These are phyloP conservation scores for Neurospora africana DNA, from an alignment of 495 filamentous ascomycete species.

Conservation along the genomic window DNA sequence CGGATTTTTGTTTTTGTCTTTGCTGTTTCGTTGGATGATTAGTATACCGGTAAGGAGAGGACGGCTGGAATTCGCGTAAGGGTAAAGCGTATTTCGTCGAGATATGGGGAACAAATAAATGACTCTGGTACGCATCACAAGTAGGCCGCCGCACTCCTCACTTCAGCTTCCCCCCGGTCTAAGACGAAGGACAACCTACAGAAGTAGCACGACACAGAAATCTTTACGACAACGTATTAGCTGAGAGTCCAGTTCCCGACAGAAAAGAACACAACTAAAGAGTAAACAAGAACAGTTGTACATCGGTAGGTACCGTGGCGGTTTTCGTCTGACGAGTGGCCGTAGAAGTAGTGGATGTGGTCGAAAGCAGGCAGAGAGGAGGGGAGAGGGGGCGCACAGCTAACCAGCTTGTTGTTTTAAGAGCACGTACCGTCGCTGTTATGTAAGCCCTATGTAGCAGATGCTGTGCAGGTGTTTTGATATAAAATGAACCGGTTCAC, in stretches of 20 bases:
- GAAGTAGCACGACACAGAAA: background rate
- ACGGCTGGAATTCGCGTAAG: background rate
- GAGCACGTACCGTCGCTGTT: background rate
- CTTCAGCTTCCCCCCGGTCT: background rate
- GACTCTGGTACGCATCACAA: background rate
- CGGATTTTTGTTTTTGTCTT: background rate
- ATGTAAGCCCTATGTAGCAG: background rate
- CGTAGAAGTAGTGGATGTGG: background rate
- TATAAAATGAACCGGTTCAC: background rate
- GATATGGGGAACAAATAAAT: background rate
- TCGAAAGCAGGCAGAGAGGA: background rate
- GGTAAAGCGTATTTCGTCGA: background rate
- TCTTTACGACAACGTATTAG: background rate
- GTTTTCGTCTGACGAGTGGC: background rate
- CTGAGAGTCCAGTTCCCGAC: background rate
- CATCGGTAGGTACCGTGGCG: background rate
- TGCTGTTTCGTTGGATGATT: background rate
- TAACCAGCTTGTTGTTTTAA: background rate
- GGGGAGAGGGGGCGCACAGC: background rate
- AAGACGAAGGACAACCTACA: background rate
- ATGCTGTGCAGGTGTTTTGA: background rate
- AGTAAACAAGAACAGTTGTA: background rate
- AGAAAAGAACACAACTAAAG: background rate
- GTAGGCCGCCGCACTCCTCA: background rate
- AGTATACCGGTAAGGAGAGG: background rate